Evolutionary conservation across 1,139 yeast species (phyloP).

Genomic region (Suhomyces taliae): DNA sequence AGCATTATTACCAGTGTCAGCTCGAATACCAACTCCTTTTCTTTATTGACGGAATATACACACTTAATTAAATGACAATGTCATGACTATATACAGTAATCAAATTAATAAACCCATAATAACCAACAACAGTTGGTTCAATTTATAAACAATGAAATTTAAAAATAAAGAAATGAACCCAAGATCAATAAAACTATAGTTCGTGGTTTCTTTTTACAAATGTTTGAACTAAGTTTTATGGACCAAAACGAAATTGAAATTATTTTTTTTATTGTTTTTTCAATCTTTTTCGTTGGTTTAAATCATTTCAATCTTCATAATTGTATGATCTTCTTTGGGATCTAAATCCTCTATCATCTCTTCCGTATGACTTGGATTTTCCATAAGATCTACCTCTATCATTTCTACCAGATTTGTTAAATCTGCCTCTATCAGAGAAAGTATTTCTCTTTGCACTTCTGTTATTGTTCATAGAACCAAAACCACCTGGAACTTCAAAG

Average conservation of each 20-base stretch:
- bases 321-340: constrained; percentile 1
- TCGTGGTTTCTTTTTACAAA: not conserved
- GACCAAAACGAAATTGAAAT: no score
- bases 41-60: no score
- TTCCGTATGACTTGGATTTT: not conserved
- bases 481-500: constrained; percentile 24
- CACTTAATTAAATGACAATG: not conserved
- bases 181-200: not conserved
- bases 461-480: constrained; percentile 14
- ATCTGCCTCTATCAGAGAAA: constrained; percentile 7
- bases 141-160: not conserved
- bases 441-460: constrained; percentile 16
- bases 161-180: not conserved
- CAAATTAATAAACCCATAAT: not conserved
- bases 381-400: constrained; percentile 1
- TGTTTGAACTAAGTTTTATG: not conserved
- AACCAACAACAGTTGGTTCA: not conserved
- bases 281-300: no score
- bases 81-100: not conserved
- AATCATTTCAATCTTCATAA: not conserved
- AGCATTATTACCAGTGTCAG: not conserved
- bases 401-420: not conserved
- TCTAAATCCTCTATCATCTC: constrained; percentile 4
- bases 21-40: not conserved
- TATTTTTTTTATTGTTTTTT: no score